A percentile compares a stretch with the other conserved stretches of the same genome.
These are phyloP conservation scores for Neofusicoccum ribis DNA, from an alignment of 2,329 filamentous ascomycete genomes.

Conservation along the genomic window DNA sequence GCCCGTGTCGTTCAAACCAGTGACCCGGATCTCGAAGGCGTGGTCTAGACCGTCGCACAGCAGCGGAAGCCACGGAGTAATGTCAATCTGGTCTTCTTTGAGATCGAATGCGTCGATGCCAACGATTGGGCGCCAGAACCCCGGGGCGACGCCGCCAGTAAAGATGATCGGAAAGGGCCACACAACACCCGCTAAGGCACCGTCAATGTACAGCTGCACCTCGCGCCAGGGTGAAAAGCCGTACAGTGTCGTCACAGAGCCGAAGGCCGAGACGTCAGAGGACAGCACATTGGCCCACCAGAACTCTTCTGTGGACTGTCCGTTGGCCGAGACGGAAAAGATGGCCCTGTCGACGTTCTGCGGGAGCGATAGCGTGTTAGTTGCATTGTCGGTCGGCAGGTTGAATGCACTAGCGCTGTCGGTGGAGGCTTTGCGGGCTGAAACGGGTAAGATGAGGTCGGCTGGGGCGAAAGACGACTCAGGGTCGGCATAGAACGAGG, in stretches of 20 bases:
- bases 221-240: conserved; percentile 76
- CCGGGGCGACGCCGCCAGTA: conserved; percentile 75
- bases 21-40: conserved; percentile 67
- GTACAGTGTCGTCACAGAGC: conserved; percentile 57
- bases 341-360: conserved; percentile 67
- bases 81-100: conserved; percentile 77
- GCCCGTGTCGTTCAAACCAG: conserved; percentile 62
- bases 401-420: conserved; percentile 66
- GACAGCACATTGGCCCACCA: conserved; percentile 80
- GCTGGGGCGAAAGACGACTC: conserved; percentile 49
- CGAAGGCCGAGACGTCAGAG: conserved; percentile 61
- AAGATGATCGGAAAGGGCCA: conserved; percentile 85
- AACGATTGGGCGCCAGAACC: conserved; percentile 75
- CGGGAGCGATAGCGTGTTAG: conserved; percentile 63
- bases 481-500: conserved; percentile 64
- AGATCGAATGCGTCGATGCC: conserved; percentile 79
- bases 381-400: conserved; percentile 63
- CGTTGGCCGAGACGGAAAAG: conserved; percentile 74
- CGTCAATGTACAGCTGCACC: conserved; percentile 75
- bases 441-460: conserved; percentile 67
- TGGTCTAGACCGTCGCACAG: conserved; percentile 67
- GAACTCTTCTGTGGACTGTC: conserved; percentile 76
- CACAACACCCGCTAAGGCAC: conserved; percentile 67
- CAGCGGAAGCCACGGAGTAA: conserved; percentile 72
- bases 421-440: conserved; percentile 51